phyloP scores from a whole-genome alignment of 306 rosid species.

The Arachis stenosperma region DNA sequence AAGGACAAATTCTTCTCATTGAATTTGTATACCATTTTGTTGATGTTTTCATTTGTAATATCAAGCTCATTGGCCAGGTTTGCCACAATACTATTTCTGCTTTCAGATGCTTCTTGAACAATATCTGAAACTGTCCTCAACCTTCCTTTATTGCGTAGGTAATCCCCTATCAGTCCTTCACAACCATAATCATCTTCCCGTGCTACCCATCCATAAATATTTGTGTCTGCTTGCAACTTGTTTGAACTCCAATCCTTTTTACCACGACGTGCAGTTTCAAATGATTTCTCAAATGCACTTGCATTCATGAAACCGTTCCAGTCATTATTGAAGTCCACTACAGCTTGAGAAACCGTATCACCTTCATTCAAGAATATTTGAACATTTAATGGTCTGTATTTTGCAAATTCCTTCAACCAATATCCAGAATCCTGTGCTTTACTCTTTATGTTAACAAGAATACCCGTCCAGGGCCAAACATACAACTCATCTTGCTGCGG shows the following conservation, averaged over 20 bases:
- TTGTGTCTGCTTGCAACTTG: conserved; percentile 45
- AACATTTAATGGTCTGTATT: conserved; percentile 59
- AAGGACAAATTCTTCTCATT: conserved; percentile 79
- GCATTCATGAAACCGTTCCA: conserved; percentile 87
- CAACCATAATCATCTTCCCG: conserved; percentile 74
- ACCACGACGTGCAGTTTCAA: conserved; percentile 54
- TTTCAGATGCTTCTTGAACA: conserved; percentile 73
- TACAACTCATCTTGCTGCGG: conserved; percentile 58
- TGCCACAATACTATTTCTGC: conserved; percentile 64
- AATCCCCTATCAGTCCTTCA: conserved; percentile 73
- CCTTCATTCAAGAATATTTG: conserved; percentile 46
- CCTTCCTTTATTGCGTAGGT: conserved; percentile 76
- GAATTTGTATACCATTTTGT: conserved; percentile 63
- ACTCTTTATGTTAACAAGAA: conserved; percentile 58
- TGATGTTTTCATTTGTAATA: conserved; percentile 67
- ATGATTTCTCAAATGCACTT: conserved; percentile 68
- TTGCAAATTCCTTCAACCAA: conserved; percentile 65
- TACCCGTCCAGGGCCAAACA: conserved; percentile 98
- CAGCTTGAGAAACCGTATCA: conserved; percentile 49
- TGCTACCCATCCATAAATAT: conserved; percentile 87
- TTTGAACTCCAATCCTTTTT: conserved; percentile 67
- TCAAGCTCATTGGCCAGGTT: conserved; percentile 71
- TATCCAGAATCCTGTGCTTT: conserved; percentile 51
- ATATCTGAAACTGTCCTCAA: conserved; percentile 80
- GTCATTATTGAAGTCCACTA: conserved; percentile 62